Conservation (phyloP, 169 alveolate genomes). For the Neospora caninum region DNA sequence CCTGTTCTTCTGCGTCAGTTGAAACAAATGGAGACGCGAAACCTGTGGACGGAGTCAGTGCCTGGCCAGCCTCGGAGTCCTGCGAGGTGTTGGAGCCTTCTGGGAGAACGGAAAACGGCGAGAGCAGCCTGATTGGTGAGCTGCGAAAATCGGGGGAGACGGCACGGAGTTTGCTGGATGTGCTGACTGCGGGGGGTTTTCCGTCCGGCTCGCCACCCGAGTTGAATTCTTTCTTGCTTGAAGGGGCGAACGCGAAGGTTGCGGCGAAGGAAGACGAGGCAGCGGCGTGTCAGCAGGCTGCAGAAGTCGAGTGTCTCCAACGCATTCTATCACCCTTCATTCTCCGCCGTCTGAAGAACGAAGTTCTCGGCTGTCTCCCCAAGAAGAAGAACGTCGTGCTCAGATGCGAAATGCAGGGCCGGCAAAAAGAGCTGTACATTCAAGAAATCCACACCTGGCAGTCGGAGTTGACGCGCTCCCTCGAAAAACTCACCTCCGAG, state of each 20-base stretch:
- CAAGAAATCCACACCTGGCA: conserved; percentile 23
- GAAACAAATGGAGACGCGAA: not conserved
- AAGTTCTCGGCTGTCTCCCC: conserved; percentile 87
- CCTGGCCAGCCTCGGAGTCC: too few relatives aligned
- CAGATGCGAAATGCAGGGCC: conserved; percentile 65
- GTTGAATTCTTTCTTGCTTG: not conserved
- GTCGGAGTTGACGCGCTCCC: conserved; percentile 45
- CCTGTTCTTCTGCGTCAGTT: not conserved
- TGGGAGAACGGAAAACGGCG: too few relatives aligned
- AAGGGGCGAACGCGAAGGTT: not conserved
- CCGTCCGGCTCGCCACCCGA: not conserved
- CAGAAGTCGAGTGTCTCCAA: conserved; percentile 79
- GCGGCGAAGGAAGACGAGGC: not conserved
- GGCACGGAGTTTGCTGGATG: not conserved
- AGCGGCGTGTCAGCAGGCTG: conserved; percentile 43
- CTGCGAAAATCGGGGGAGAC: not conserved
- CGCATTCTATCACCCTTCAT: conserved; percentile 89
- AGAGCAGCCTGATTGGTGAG: not conserved
- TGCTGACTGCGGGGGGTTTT: not conserved
- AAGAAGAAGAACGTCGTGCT: conserved; percentile 72
- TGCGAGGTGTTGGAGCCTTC: not conserved
- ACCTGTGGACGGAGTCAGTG: not conserved
- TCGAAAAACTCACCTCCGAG: conserved; percentile 46
- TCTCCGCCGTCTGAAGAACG: conserved; percentile 85
- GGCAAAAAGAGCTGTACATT: conserved; percentile 61